Conservation (phyloP, 345 rosid species). For the Pugionium cornutum region DNA sequence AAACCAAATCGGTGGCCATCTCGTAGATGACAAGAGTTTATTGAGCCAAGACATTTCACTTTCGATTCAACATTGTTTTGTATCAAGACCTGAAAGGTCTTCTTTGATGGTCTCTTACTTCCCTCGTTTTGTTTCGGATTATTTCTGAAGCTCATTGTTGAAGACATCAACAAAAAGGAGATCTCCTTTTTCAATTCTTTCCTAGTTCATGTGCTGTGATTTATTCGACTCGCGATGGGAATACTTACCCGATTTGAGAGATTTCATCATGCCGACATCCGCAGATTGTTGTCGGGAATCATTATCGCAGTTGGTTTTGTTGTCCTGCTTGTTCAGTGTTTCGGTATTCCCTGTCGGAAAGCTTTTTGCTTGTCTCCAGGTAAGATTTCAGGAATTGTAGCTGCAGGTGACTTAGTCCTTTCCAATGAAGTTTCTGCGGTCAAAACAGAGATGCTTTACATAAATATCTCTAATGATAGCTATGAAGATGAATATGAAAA, state of each 20-base stretch:
- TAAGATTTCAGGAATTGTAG: conserved; percentile 42
- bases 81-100: no score
- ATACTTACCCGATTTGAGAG: conserved; percentile 32
- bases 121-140: no score
- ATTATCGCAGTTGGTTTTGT: conserved; percentile 42
- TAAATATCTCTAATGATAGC: conserved; percentile 33
- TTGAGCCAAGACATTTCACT: no score
- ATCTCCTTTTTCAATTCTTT: no score
- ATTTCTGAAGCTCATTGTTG: no score
- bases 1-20: no score
- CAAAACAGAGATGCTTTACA: conserved; percentile 26
- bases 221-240: conserved; percentile 37
- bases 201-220: background rate
- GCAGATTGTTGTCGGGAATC: conserved; percentile 49
- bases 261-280: conserved; percentile 42
- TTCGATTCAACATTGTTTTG: no score
- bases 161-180: no score
- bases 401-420: conserved; percentile 30
- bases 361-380: conserved; percentile 21
- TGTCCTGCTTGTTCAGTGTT: conserved; percentile 49
- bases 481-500: no score
- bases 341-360: conserved; percentile 42
- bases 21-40: no score
- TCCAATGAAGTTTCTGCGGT: conserved; percentile 28
- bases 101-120: no score